These are phyloP conservation scores for Didymella exigua DNA, from an alignment of 2,329 filamentous ascomycete species.

Conservation along the genomic window DNA sequence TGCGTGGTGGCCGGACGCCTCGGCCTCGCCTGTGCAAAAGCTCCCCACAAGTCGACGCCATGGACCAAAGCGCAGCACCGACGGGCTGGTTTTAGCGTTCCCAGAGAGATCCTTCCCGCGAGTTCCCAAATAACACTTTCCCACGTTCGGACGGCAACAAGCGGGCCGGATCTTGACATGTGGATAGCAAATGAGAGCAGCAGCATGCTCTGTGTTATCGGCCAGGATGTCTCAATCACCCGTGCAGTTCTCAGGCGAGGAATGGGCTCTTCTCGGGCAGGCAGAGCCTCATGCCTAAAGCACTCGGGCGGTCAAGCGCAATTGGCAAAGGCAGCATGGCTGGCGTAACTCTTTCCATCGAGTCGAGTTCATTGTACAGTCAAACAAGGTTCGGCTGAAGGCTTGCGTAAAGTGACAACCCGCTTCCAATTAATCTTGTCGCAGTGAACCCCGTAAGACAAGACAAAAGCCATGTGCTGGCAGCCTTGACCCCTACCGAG, in stretches of 20 bases:
- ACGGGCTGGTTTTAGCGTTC: slow-evolving; percentile 18
- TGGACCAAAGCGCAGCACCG: slow-evolving; percentile 7
- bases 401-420: slow-evolving; percentile 10
- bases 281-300: slow-evolving; percentile 29
- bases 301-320: neutral
- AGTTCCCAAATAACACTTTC: slow-evolving; percentile 7
- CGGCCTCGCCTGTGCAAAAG: slow-evolving; percentile 15
- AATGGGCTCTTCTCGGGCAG: slow-evolving; percentile 19
- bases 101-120: slow-evolving; percentile 12
- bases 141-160: slow-evolving; percentile 5
- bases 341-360: neutral
- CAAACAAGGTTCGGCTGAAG: slow-evolving; percentile 9
- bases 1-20: slow-evolving; percentile 10
- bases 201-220: neutral
- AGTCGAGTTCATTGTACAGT: neutral
- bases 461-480: slow-evolving; percentile 14
- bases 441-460: slow-evolving; percentile 3
- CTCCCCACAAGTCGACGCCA: slow-evolving; percentile 11
- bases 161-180: slow-evolving; percentile 1
- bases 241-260: slow-evolving; percentile 1
- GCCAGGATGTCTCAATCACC: neutral
- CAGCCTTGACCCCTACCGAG: slow-evolving; percentile 14
- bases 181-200: slow-evolving; percentile 7
- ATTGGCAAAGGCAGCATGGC: slow-evolving; percentile 8
- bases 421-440: slow-evolving; percentile 13